These are phyloP conservation scores for Dendrobium chrysotoxum DNA, from an alignment of 106 monocot genomes.

Conservation along the genomic window DNA sequence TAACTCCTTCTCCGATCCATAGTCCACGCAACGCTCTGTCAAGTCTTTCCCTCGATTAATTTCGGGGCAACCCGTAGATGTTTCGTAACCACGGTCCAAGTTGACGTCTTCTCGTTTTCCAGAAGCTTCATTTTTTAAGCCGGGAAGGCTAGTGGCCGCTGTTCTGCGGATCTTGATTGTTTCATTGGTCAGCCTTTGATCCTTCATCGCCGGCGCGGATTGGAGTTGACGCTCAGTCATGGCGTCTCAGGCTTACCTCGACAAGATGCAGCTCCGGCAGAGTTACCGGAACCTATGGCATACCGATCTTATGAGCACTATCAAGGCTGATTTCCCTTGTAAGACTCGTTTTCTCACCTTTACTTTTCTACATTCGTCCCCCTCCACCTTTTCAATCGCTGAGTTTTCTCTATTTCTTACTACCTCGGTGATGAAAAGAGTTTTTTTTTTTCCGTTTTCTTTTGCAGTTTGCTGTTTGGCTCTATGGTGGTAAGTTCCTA, in stretches of 20 bases:
- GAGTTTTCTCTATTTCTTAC: neutral
- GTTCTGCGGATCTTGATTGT: neutral
- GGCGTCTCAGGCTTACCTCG: constrained; percentile 22
- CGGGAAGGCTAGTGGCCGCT: neutral
- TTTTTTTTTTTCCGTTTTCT: neutral
- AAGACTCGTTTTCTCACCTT: constrained; percentile 2
- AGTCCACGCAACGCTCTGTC: too few species aligned
- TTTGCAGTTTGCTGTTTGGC: constrained; percentile 41
- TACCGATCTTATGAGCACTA: constrained; percentile 22
- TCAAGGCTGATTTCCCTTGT: constrained; percentile 63
- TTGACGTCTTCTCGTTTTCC: neutral
- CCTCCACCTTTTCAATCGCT: neutral
- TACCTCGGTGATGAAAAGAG: neutral
- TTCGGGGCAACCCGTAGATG: neutral
- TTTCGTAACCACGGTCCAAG: neutral
- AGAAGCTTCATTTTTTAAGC: neutral
- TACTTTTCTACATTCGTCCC: neutral
- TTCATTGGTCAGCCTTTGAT: neutral
- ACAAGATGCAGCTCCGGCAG: constrained; percentile 39
- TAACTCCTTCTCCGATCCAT: too few species aligned
- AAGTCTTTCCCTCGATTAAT: neutral
- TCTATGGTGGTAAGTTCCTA: constrained; percentile 43
- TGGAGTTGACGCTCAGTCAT: neutral
- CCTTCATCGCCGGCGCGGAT: neutral
- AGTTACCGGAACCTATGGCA: constrained; percentile 32